phyloP scores from a whole-genome alignment of 345 rosid species.

The Excoecaria agallocha region DNA sequence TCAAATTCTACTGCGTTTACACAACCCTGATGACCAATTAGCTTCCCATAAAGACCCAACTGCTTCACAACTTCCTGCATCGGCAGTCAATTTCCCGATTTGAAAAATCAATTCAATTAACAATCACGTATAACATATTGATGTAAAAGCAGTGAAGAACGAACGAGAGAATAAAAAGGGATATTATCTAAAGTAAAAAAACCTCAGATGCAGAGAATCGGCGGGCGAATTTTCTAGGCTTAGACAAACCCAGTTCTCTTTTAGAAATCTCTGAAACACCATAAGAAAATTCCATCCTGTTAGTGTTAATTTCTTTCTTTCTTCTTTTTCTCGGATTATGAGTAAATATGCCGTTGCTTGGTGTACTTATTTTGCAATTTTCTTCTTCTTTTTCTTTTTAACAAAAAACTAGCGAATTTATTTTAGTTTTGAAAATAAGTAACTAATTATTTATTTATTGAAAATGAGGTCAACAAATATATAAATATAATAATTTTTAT shows the following conservation, averaged over 20 bases:
- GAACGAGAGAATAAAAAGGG: background rate
- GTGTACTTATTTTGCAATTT: too few species aligned
- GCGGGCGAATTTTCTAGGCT: conserved; percentile 24
- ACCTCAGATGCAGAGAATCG: conserved; percentile 43
- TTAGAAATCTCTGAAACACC: conserved; percentile 26
- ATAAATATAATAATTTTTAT: too few species aligned
- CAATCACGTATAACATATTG: background rate
- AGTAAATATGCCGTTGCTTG: background rate
- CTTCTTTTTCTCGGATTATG: background rate
- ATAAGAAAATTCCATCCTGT: conserved; percentile 22
- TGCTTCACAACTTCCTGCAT: conserved; percentile 41
- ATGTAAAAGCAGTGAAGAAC: background rate
- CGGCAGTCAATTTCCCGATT: background rate
- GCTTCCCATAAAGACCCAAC: conserved; percentile 45
- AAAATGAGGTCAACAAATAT: too few species aligned
- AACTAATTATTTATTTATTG: too few species aligned
- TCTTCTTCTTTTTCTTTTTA: too few species aligned
- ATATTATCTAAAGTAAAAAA: background rate
- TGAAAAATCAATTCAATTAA: background rate
- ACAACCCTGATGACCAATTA: conserved; percentile 58
- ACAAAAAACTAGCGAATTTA: too few species aligned
- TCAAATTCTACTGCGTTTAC: conserved; percentile 53
- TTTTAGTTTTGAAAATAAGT: too few species aligned
- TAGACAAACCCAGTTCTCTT: conserved; percentile 40
- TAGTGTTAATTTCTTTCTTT: background rate